These are phyloP conservation scores for Amanita inopinata DNA, from an alignment of 768 basidiomycete species.

Conservation along the genomic window DNA sequence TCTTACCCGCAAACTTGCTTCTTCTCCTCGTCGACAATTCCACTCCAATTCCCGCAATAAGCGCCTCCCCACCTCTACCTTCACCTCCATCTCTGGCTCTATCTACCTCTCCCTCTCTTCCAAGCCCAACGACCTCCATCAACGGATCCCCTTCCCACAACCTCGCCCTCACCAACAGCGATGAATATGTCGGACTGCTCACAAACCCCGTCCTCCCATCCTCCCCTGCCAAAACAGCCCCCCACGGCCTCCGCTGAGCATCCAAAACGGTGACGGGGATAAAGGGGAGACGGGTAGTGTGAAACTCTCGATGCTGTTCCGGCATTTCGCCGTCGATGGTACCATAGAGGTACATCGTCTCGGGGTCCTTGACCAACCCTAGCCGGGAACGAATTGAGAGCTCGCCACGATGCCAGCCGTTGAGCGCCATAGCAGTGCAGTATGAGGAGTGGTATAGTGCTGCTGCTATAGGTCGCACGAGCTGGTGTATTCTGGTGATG, in stretches of 20 bases:
- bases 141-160: conserved; percentile 52
- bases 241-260: conserved; percentile 42
- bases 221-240: conserved; percentile 38
- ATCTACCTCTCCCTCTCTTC: conserved; percentile 17
- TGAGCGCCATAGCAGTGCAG: conserved; percentile 20
- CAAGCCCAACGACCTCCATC: conserved; percentile 20
- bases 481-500: no score
- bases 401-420: conserved; percentile 47
- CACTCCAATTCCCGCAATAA: conserved; percentile 51
- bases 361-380: conserved; percentile 27
- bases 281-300: conserved; percentile 40
- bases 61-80: conserved; percentile 17
- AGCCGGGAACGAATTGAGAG: conserved; percentile 37
- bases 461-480: no score
- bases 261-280: conserved; percentile 51
- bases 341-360: conserved; percentile 24
- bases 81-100: no score
- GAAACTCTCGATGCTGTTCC: conserved; percentile 39
- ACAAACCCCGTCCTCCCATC: conserved; percentile 41
- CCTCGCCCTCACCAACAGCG: conserved; percentile 28
- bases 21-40: conserved; percentile 47
- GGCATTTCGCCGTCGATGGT: conserved; percentile 37
- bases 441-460: no score
- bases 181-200: conserved; percentile 23
- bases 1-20: conserved; percentile 51